Evolutionary conservation across 108 stramenopile species (phyloP), one percentile per base, ranked within the genome.

Genomic region (Nitzschia sp.): DNA sequence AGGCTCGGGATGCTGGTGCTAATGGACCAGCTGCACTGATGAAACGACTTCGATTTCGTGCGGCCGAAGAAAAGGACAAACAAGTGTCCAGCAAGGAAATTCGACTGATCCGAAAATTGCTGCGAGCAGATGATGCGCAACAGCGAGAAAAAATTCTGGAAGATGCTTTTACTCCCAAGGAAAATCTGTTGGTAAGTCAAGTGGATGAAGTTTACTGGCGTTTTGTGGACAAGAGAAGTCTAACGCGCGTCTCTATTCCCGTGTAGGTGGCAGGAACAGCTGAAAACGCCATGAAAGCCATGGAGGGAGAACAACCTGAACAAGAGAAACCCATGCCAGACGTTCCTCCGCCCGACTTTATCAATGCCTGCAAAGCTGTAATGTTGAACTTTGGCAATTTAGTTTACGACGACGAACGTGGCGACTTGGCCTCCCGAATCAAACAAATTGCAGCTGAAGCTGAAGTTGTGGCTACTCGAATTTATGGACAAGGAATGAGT

Each of bases 321-420:
- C 79, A 90, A 62, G 87, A 90, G 59, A 86, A 91, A 54, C 87
- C 93, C 21, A 77, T 86, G 84, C 91, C 91, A 24, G 94, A 95
- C 26, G 94, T 95, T 8, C 89, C 91, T 47, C 94, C 94, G 33
- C 91, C 94, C 3, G 91, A 91, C 55, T 95, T 95, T 66, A 92
- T 95, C 76, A 89, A 86, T 57, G 89, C 89, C 24, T 92, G 91
- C 83, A 92, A 92, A 78, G 89, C 91, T 23, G 91, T 95, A 4
- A 56, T 95, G 65, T 61, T 92, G 49, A 92, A 95, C 68, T 95
- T 95, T 82, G 94, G 94, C 19, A 95, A 95, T 71, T 67, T 95
- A 29, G 62, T 66, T 18, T 70, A 86, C 46, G 80, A 88, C 58
- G 89, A 86, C 66, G 86, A 95, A 19, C 85, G 88, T 36, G 90